Evolutionary conservation across 192 early-diverging fungal genomes (phyloP), one percentile per base, ranked within the genome.

Genomic region (Coemansia sp.): DNA sequence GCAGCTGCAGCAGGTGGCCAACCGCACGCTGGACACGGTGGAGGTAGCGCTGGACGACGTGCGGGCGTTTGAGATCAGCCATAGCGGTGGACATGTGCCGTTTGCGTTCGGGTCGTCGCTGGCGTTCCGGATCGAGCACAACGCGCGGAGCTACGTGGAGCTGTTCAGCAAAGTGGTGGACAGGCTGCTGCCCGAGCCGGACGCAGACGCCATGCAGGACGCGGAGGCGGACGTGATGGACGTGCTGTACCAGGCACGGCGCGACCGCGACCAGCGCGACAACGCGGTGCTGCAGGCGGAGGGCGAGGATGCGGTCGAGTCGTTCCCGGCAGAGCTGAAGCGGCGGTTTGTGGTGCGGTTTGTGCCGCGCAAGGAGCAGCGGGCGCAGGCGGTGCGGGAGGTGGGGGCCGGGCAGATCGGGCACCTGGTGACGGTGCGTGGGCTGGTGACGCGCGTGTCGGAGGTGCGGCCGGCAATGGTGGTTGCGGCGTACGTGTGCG

Each of bases 381-480:
- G 71, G 39, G 81, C 88, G 3, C 60, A 90, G 44, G 89, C 94
- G 6, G 89, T 98, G 58, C 90, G 96, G 49, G 85, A 94, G 56
- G 74, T 97, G 41, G 89, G 88, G 41, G 93, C 88, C 44, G 61
- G 77, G 18, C 71, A 81, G 36, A 79, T 98, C 43, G 96, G 96
- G 30, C 86, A 85, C 45, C 69, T 97, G 56, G 91, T 96, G 5
- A 90, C 87, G 6, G 80, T 98, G 37, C 84, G 87, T 43, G 96
- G 93, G 26, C 93, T 98, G 42, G 88, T 98, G 8, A 98, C 94
- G 28, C 86, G 93, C 43, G 93, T 94, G 21, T 86, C 85, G 15
- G 93, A 96, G 54, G 93, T 98, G 16, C 94, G 94, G 51, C 96
- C 96, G 10, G 85, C 92, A 51, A 81, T 90, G 36, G 81, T 85